Base-by-base conservation (phyloP, 2,329 filamentous ascomycete species). In the Zymoseptoria pseudotritici region DNA sequence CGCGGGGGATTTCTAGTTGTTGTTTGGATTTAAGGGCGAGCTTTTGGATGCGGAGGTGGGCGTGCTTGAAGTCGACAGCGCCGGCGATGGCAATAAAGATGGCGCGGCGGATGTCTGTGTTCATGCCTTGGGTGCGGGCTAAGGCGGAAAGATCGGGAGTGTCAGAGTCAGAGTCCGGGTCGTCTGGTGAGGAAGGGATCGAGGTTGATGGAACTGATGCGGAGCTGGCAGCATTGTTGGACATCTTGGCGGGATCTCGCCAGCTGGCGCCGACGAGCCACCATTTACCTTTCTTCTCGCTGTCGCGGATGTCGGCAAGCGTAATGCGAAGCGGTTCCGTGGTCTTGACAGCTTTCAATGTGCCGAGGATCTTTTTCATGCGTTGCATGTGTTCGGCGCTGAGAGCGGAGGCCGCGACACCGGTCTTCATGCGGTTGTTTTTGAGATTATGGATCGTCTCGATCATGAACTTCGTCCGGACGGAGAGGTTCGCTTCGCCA, bases 211-310 rank as follows among this genome's bases (percentile, higher is more conserved):
- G 20, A 10, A 10, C 22, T 17, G 52, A n/a, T n/a, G 11, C 6
- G 11, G 52, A 53, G 22, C 13, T 26, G 22, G 52, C 22, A 53
- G 29, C 8, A n/a, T 26, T 29, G 19, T 53, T 67, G 24, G 61
- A 63, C 42, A 66, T 65, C 54, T 68, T 71, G 4, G 67, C 69
- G 1, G 78, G 71, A 19, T 80, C 72, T 50, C 78, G 79, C 84
- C 93, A 97, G 74, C 91, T 96, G n/a, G 94, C 93, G 56, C 94
- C 94, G 4, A 97, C 90, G 20, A 97, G 84, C 94, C 94, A 99
- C 94, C 94, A 99, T 77, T 96, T 97, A 0, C 94, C 94, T 71
- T 87, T 89, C 71, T 89, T 93, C 50, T 93, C 89, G 0, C 88
- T 87, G 63, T 92, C 85, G 63, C 86, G 86, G 56, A 99, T 90